Base-by-base conservation (phyloP, 768 basidiomycete genomes). In the Cystobasidium tubakii region DNA sequence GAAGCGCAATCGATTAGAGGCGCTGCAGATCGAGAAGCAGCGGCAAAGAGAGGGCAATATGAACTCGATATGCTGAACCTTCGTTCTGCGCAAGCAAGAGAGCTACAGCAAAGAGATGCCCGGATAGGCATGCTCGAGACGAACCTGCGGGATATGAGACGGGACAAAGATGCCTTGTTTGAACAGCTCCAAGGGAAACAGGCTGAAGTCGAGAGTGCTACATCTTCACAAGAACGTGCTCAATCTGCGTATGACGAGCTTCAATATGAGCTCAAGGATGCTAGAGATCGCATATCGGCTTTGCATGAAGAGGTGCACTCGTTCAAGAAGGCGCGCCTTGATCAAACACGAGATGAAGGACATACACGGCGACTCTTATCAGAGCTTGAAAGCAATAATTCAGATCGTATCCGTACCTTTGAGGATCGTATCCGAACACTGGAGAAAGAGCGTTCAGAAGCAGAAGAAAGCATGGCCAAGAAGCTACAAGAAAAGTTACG, bases 371-470 rank as follows among this genome's bases (percentile, higher is more conserved):
- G 88, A 29, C 82, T 92, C 36, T 83, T 99, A 95, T 92, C 94
- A 79, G 90, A 86, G 34, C 85, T 98, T 57, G 96, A 99, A 85
- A 91, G 91, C 81, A 88, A 91, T 66, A 93, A 92, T 39, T 84
- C 88, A 54, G 91, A 95, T 82, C 91, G 91, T 39, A 93, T 95
- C 81, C 87, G 94, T 65, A 95, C 97, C 83, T 86, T 88, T 21
- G 87, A 89, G 19, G 84, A 84, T 75, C 86, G 86, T 66, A 81
- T 96, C 29, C 78, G 83, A 3, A 82, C 83, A 10, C 81, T 88
- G 25, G 95, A 97, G 82, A 87, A 85, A 77, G 96, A 98, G 80
- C 85, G 92, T 44, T 88, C 85, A 66, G 93, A 95, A 63, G 86
- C 86, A 34, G 95, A 98, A 78, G 88, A 89, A 29, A 89, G 91